phyloP scores from a whole-genome alignment of 2,329 filamentous ascomycete species.

The Fusarium sterilihyphosum region DNA sequence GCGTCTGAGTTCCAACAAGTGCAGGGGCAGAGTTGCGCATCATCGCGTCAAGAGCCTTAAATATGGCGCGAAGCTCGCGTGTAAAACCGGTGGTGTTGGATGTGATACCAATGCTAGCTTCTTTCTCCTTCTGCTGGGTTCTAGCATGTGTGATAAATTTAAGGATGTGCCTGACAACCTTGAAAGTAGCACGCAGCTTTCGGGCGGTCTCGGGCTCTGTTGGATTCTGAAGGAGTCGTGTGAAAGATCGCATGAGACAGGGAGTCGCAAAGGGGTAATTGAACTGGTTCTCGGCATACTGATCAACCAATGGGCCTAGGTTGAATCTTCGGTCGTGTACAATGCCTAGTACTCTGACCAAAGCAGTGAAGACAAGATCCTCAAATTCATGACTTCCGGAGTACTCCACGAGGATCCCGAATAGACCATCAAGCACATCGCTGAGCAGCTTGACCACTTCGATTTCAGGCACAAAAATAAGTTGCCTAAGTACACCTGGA shows the following conservation, averaged over 20 bases:
- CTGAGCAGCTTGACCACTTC: slow-evolving; percentile 95
- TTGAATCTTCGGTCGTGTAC: slow-evolving; percentile 96
- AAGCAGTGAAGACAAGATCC: slow-evolving; percentile 88
- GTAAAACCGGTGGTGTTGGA: slow-evolving; percentile 78
- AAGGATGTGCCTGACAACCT: slow-evolving; percentile 91
- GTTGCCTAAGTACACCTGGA: slow-evolving; percentile 77
- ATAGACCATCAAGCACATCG: slow-evolving; percentile 90
- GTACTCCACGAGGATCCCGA: slow-evolving; percentile 89
- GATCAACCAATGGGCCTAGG: slow-evolving; percentile 86
- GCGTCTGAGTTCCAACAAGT: slow-evolving; percentile 91
- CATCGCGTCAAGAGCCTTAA: slow-evolving; percentile 87
- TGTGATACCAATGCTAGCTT: slow-evolving; percentile 86
- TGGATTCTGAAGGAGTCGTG: slow-evolving; percentile 82
- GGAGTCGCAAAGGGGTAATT: slow-evolving; percentile 93
- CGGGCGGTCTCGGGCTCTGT: slow-evolving; percentile 85
- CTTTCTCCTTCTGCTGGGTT: slow-evolving; percentile 87
- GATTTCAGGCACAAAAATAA: slow-evolving; percentile 95
- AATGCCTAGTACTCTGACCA: slow-evolving; percentile 91
- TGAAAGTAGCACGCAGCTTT: slow-evolving; percentile 89
- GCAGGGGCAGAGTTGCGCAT: slow-evolving; percentile 89
- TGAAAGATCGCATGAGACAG: slow-evolving; percentile 87
- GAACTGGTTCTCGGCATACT: slow-evolving; percentile 88
- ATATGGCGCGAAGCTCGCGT: slow-evolving; percentile 84
- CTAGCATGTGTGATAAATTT: slow-evolving; percentile 94
- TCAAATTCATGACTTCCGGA: slow-evolving; percentile 93